Base-by-base conservation (phyloP, 1,284 basidiomycete genomes). In the Pholiota adiposa region DNA sequence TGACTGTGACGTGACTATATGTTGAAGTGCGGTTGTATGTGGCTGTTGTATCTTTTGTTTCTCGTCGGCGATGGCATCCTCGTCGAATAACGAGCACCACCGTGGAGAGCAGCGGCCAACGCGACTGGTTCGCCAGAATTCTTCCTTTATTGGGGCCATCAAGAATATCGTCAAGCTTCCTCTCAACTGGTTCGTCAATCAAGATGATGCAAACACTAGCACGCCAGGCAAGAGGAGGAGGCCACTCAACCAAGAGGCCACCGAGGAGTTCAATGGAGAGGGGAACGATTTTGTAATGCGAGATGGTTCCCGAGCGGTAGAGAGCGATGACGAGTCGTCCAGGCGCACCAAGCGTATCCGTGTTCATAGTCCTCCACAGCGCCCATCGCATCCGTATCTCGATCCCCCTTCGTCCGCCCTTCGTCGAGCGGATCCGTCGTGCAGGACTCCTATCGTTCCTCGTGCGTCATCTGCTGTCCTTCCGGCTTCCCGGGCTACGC, bases 151-250 rank as follows among this genome's bases (percentile, higher is more conserved):
- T 53, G 84, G 83, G 49, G 71, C 83, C 40, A 79, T 89, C 71
- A 89, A 83, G 77, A 83, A 78, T 73, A 77, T 89, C 70, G 86
- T 89, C 63, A 81, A 86, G 18, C 83, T 84, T 14, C 86, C 88
- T 48, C 78, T 89, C 63, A 67, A 77, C 63, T 88, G 88, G 87
- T 81, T 88, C 63, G 72, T 73, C 63, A 72, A 74, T 70, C 72
- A 77, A 62, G 82, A 83, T 66, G 82, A 77, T 33, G 48, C 48
- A 57, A 74, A 76, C 49, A 79, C 79, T 69, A 78, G 79, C 69
- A 73, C 75, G 58, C 78, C 73, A 49, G 82, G 82, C 63, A 88
- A 86, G 70, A 79, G 83, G 61, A 77, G 83, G 66, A 76, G 82
- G 31, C 63, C 77, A 55, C 70, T 67, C 41, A 68, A 70, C 23